A percentile compares a stretch with the other conserved stretches of the same genome.
These are phyloP conservation scores for Pseudogymnoascus pannorum DNA, from an alignment of 2,329 filamentous ascomycete species.

Conservation along the genomic window DNA sequence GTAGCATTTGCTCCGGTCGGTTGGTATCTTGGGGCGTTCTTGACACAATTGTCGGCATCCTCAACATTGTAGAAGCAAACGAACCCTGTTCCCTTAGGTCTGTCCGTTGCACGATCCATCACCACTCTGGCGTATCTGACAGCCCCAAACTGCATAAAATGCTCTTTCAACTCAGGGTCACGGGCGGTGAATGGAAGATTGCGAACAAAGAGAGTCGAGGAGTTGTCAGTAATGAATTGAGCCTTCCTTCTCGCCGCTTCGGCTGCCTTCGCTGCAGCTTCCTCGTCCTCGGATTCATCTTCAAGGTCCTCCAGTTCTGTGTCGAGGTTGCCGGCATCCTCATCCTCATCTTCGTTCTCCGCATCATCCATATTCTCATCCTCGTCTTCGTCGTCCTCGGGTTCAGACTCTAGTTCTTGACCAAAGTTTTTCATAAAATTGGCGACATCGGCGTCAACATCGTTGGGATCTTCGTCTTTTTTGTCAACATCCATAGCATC, in stretches of 20 bases:
- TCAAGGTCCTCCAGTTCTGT: slow-evolving; percentile 33
- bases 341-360: slow-evolving; percentile 49
- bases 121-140: slow-evolving; percentile 88
- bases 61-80: slow-evolving; percentile 79
- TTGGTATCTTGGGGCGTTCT: slow-evolving; percentile 58
- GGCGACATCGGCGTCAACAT: slow-evolving; percentile 22
- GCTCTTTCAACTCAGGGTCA: slow-evolving; percentile 73
- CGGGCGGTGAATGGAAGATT: slow-evolving; percentile 87
- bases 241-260: slow-evolving; percentile 31
- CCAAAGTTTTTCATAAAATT: slow-evolving; percentile 30
- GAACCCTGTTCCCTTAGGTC: slow-evolving; percentile 86
- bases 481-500: slow-evolving; percentile 21
- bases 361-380: slow-evolving; percentile 41
- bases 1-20: slow-evolving; percentile 31
- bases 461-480: slow-evolving; percentile 33
- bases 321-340: slow-evolving; percentile 37
- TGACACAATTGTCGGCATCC: slow-evolving; percentile 71
- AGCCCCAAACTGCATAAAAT: slow-evolving; percentile 84
- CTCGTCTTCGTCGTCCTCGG: slow-evolving; percentile 29
- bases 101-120: slow-evolving; percentile 74
- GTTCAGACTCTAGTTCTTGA: slow-evolving; percentile 31
- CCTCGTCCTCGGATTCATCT: slow-evolving; percentile 33
- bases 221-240: slow-evolving; percentile 50
- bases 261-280: slow-evolving; percentile 32
- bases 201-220: slow-evolving; percentile 79